Conservation (phyloP, 768 basidiomycete species). For the Suillus subluteus region DNA sequence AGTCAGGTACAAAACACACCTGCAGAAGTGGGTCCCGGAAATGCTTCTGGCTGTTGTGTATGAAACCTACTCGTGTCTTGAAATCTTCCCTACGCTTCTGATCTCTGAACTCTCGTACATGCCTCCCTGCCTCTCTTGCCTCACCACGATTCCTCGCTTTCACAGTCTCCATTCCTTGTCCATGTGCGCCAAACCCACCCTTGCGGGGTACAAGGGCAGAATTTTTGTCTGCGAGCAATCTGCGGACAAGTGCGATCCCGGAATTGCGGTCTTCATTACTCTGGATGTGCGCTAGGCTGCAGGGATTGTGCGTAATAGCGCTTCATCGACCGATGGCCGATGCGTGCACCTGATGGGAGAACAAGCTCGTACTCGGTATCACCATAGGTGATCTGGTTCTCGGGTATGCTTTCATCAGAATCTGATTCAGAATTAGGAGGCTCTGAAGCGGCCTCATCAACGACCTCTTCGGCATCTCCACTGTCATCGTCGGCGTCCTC, state of each 20-base stretch:
- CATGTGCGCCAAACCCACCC: conserved; percentile 88
- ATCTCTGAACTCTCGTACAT: conserved; percentile 84
- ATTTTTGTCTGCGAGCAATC: conserved; percentile 80
- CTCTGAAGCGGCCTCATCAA: conserved; percentile 45
- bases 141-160: conserved; percentile 95
- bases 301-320: conserved; percentile 88
- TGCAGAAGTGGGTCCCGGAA: conserved; percentile 74
- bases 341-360: conserved; percentile 88
- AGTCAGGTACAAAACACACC: conserved; percentile 32
- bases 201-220: conserved; percentile 81
- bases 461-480: conserved; percentile 30
- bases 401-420: conserved; percentile 47
- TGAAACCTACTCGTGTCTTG: conserved; percentile 80
- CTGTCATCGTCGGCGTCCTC: conserved; percentile 38
- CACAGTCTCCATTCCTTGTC: conserved; percentile 78
- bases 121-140: conserved; percentile 88
- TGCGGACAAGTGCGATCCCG: conserved; percentile 76
- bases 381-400: conserved; percentile 69
- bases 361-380: conserved; percentile 87
- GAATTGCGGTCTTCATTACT: conserved; percentile 67
- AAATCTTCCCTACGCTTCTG: conserved; percentile 78
- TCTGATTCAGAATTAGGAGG: conserved; percentile 36
- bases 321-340: conserved; percentile 88
- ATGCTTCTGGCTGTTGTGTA: conserved; percentile 88
- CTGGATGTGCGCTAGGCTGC: conserved; percentile 44